Conservation (phyloP, 495 filamentous ascomycete genomes). For the Talaromyces proteolyticus region DNA sequence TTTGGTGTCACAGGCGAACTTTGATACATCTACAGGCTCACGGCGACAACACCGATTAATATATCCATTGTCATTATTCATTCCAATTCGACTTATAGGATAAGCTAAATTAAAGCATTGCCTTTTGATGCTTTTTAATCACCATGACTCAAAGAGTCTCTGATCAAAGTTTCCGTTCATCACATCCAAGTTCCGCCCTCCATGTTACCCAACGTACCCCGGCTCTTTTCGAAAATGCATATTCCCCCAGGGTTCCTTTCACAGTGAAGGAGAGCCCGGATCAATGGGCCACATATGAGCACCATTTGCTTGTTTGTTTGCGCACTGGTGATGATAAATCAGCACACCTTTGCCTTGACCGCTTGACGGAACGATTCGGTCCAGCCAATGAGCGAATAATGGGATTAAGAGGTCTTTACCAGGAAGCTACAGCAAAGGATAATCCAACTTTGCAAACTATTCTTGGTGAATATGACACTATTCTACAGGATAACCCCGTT, state of each 20-base stretch:
- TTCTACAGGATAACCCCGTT: conserved; percentile 66
- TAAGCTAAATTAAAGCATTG: neutral
- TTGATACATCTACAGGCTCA: too few species aligned
- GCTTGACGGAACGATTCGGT: conserved; percentile 74
- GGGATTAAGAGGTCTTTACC: conserved; percentile 73
- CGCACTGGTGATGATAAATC: conserved; percentile 76
- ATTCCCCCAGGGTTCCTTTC: conserved; percentile 42
- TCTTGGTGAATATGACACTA: conserved; percentile 68
- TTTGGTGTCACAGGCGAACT: too few species aligned
- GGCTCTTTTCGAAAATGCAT: conserved; percentile 51
- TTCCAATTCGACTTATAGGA: too few species aligned
- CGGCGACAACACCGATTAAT: too few species aligned
- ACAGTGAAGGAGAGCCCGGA: conserved; percentile 61
- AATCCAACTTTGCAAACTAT: conserved; percentile 56
- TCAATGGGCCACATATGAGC: conserved; percentile 77
- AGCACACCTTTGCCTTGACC: conserved; percentile 67
- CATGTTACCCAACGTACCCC: conserved; percentile 75
- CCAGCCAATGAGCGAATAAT: conserved; percentile 74
- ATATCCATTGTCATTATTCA: too few species aligned
- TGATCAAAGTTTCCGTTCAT: conserved; percentile 8
- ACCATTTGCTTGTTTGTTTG: conserved; percentile 78
- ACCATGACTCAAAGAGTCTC: neutral
- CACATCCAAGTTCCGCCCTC: conserved; percentile 49
- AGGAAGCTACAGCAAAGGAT: conserved; percentile 74
- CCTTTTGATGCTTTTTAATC: neutral